phyloP scores from a whole-genome alignment of 2,329 filamentous ascomycete species.

The Xylariaceae sp. region DNA sequence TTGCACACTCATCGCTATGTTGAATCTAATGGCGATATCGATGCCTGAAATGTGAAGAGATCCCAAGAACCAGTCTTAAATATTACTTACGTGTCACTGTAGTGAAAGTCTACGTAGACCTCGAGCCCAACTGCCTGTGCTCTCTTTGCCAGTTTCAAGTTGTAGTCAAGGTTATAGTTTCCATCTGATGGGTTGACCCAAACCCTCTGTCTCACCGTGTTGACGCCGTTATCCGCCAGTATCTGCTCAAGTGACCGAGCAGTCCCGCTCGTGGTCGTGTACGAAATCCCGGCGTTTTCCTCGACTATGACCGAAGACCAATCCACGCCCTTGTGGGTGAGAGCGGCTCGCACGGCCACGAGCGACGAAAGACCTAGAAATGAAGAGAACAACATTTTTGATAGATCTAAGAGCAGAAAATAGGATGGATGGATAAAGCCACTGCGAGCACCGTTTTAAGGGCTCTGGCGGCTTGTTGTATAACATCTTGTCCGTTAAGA shows the following conservation, averaged over 20 bases:
- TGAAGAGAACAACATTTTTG: conserved; percentile 26
- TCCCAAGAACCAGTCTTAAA: neutral
- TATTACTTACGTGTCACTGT: conserved; percentile 56
- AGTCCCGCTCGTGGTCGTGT: conserved; percentile 59
- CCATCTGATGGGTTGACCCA: conserved; percentile 71
- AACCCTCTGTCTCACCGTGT: conserved; percentile 70
- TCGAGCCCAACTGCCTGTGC: conserved; percentile 64
- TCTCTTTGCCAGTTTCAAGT: conserved; percentile 66
- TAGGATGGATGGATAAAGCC: neutral
- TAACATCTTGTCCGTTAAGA: neutral
- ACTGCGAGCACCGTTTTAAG: neutral
- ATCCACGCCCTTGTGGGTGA: conserved; percentile 69
- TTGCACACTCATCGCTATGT: neutral
- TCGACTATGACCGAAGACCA: conserved; percentile 70
- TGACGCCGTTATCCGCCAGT: conserved; percentile 63
- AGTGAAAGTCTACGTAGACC: conserved; percentile 66
- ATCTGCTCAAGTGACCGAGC: conserved; percentile 64
- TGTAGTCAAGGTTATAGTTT: conserved; percentile 71
- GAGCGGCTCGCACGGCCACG: conserved; percentile 41
- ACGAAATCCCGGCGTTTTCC: conserved; percentile 62
- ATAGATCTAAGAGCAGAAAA: neutral
- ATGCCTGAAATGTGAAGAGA: neutral
- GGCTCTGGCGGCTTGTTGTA: neutral
- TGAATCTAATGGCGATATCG: neutral
- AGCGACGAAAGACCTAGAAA: conserved; percentile 25